A percentile compares a stretch with the other conserved stretches of the same genome.
Evolutionary conservation across 768 basidiomycete genomes (phyloP).

Genomic region (Dendrothele bispora): DNA sequence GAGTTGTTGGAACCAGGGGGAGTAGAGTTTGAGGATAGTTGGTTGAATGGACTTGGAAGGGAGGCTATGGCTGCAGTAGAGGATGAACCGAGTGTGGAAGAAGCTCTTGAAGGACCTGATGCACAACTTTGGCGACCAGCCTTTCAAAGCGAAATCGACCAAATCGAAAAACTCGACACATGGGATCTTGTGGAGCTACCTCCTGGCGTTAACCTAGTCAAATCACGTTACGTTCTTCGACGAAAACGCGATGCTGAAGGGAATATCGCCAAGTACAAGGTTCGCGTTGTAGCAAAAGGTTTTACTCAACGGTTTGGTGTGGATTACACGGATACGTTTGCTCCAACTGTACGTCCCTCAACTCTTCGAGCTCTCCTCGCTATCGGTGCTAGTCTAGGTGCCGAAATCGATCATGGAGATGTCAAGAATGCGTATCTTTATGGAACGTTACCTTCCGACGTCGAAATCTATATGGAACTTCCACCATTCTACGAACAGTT

Average conservation of each 20-base stretch:
- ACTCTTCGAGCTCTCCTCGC: slow-evolving; percentile 19
- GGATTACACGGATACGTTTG: slow-evolving; percentile 33
- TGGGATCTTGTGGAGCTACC: slow-evolving; percentile 23
- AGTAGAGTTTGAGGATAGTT: slow-evolving; percentile 1
- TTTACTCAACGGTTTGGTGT: slow-evolving; percentile 29
- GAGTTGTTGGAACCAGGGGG: slow-evolving; percentile 1
- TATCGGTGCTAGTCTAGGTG: slow-evolving; percentile 12
- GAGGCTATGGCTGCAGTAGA: not conserved
- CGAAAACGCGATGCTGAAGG: slow-evolving; percentile 19
- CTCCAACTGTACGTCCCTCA: slow-evolving; percentile 21
- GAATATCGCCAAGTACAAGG: slow-evolving; percentile 18
- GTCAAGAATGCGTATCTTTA: slow-evolving; percentile 25
- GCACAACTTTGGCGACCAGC: not conserved
- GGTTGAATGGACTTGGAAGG: not conserved
- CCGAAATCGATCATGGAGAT: slow-evolving; percentile 17
- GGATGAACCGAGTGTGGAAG: not conserved
- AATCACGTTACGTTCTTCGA: slow-evolving; percentile 9
- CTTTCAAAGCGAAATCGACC: slow-evolving; percentile 6
- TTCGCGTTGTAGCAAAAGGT: slow-evolving; percentile 23
- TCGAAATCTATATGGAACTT: slow-evolving; percentile 26
- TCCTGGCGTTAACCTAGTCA: slow-evolving; percentile 19
- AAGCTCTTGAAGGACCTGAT: slow-evolving; percentile 5
- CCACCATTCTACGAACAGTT: slow-evolving; percentile 19
- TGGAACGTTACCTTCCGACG: slow-evolving; percentile 17
- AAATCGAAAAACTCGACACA: slow-evolving; percentile 13